phyloP scores from a whole-genome alignment of 441 rosid species.

The Populus hybrid region DNA sequence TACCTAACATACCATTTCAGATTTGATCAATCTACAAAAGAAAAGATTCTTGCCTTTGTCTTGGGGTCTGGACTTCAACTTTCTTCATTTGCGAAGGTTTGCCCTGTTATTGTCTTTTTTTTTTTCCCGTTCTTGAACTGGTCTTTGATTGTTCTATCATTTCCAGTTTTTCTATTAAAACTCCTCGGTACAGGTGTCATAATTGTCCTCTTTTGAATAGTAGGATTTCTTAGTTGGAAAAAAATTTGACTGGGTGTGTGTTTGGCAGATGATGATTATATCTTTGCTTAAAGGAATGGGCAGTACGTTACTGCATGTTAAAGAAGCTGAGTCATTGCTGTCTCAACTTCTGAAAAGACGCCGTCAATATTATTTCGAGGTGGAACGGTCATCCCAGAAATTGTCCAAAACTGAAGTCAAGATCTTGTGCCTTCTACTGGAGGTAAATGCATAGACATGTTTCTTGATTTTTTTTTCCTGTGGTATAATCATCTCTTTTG shows the following conservation, averaged over 20 bases:
- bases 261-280: conserved; percentile 71
- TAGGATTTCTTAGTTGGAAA: conserved; percentile 3
- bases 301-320: conserved; percentile 41
- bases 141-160: background rate
- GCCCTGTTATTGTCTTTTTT: conserved; percentile 13
- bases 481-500: conserved; percentile 9
- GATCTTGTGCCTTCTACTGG: conserved; percentile 83
- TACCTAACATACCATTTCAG: conserved; percentile 38
- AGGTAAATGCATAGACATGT: conserved; percentile 42
- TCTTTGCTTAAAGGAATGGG: conserved; percentile 88
- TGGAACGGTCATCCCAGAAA: conserved; percentile 43
- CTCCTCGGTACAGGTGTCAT: background rate
- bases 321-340: conserved; percentile 61
- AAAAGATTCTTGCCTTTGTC: conserved; percentile 59
- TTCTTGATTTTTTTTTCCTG: background rate
- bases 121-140: background rate
- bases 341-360: conserved; percentile 66
- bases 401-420: conserved; percentile 62
- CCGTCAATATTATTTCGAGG: conserved; percentile 41
- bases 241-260: conserved; percentile 16
- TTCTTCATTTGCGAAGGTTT: conserved; percentile 80
- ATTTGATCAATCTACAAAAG: conserved; percentile 74
- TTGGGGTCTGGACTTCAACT: conserved; percentile 56
- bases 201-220: background rate
- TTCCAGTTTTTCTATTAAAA: background rate